phyloP scores from a whole-genome alignment of 2,329 filamentous ascomycete genomes.

The Fusarium sororula region DNA sequence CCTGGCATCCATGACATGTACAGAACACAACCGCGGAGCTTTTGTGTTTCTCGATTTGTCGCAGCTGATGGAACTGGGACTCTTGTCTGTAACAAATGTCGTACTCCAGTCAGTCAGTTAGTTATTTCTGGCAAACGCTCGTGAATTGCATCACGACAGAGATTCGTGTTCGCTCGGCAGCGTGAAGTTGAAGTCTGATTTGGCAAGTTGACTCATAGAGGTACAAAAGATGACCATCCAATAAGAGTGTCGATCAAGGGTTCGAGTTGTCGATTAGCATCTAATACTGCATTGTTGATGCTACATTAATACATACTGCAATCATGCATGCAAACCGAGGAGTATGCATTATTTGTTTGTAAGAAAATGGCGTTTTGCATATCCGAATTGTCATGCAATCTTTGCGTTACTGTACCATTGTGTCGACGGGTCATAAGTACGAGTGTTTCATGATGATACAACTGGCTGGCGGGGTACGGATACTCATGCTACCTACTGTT shows the following conservation, averaged over 20 bases:
- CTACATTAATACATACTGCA: constrained; percentile 19
- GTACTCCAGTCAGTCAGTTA: not conserved
- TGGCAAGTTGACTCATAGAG: constrained; percentile 25
- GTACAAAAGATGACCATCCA: constrained; percentile 24
- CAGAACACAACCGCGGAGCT: constrained; percentile 8
- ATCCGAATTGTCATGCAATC: constrained; percentile 24
- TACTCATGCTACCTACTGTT: not conserved
- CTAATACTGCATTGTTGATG: constrained; percentile 16
- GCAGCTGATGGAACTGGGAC: constrained; percentile 4
- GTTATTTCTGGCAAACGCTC: not conserved
- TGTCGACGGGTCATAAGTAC: not conserved
- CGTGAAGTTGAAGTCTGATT: constrained; percentile 16
- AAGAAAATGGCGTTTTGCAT: constrained; percentile 26
- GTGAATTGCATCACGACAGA: constrained; percentile 14
- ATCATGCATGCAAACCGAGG: constrained; percentile 20
- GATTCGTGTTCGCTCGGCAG: constrained; percentile 7
- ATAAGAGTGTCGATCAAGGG: constrained; percentile 27
- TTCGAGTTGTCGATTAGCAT: constrained; percentile 17
- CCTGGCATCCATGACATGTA: not conserved
- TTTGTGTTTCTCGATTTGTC: constrained; percentile 15
- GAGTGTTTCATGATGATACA: constrained; percentile 25
- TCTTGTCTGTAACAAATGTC: not conserved
- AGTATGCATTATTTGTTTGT: constrained; percentile 22
- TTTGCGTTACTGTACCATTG: not conserved
- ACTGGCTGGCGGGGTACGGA: constrained; percentile 15